phyloP scores from a whole-genome alignment of 2,329 filamentous ascomycete genomes.

The Pseudopithomyces chartarum region DNA sequence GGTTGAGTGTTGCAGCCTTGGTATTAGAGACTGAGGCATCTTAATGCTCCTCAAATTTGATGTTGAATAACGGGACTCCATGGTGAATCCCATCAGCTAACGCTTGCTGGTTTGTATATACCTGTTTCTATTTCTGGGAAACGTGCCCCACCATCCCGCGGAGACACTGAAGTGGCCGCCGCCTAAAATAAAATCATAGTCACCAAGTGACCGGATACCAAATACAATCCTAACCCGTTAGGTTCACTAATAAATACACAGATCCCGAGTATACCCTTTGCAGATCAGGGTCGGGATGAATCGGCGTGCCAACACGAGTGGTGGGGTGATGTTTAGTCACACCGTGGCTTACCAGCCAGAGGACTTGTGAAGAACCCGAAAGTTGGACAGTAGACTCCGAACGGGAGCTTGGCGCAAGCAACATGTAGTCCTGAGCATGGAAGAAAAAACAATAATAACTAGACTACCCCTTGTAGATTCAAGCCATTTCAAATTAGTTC shows the following conservation, averaged over 20 bases:
- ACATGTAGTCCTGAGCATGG: not conserved
- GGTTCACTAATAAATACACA: not conserved
- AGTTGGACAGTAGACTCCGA: not conserved
- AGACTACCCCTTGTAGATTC: no score
- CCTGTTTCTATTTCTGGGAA: not conserved
- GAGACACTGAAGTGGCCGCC: constrained; percentile 11
- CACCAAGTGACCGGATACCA: not conserved
- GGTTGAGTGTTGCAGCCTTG: no score
- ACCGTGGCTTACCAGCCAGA: not conserved
- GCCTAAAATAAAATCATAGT: not conserved
- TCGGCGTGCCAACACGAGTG: not conserved
- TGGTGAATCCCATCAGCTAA: no score
- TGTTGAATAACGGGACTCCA: no score
- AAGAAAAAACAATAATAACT: no score
- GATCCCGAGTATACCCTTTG: not conserved
- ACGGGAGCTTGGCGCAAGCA: not conserved
- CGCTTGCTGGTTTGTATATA: not conserved
- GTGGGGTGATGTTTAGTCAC: constrained; percentile 4
- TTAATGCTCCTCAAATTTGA: no score
- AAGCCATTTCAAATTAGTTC: not conserved
- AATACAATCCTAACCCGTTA: not conserved
- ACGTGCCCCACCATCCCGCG: constrained; percentile 6
- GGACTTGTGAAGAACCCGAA: not conserved
- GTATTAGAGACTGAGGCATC: no score
- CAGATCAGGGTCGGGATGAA: not conserved